These are phyloP conservation scores for Aspergillus cejpii DNA, from an alignment of 2,329 filamentous ascomycete species.

Conservation along the genomic window DNA sequence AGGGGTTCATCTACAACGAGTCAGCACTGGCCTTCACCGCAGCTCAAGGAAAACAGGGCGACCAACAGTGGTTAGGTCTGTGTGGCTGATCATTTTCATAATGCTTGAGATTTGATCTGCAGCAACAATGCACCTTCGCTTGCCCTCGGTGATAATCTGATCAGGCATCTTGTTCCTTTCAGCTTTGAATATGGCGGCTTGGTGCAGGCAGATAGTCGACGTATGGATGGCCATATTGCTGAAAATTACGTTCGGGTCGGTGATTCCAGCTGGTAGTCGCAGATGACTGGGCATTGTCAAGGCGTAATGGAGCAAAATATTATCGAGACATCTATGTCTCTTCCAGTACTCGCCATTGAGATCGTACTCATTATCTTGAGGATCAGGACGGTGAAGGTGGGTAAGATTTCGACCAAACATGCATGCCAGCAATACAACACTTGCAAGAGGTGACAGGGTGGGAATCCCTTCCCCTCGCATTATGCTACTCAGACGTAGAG, in stretches of 20 bases:
- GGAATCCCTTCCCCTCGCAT: constrained; percentile 61
- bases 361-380: constrained; percentile 75
- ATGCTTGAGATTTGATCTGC: constrained; percentile 90
- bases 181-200: constrained; percentile 95
- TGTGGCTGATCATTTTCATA: constrained; percentile 89
- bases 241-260: constrained; percentile 80
- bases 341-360: constrained; percentile 95
- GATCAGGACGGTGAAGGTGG: constrained; percentile 80
- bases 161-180: constrained; percentile 76
- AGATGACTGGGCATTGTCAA: constrained; percentile 74
- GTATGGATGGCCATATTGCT: constrained; percentile 97
- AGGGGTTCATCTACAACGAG: constrained; percentile 72
- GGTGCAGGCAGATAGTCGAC: constrained; percentile 93
- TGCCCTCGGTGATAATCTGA: constrained; percentile 79
- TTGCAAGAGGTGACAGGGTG: constrained; percentile 69
- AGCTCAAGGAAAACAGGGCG: background rate
- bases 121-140: constrained; percentile 84
- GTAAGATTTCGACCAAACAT: constrained; percentile 86
- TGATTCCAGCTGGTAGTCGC: constrained; percentile 68
- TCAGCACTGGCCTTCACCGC: constrained; percentile 12
- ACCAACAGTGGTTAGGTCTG: constrained; percentile 74
- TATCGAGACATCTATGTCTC: constrained; percentile 81
- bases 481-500: constrained; percentile 54
- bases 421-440: constrained; percentile 76
- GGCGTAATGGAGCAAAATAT: constrained; percentile 79